phyloP scores from a whole-genome alignment of 2,329 filamentous ascomycete species.

The Teratosphaeria nubilosa region DNA sequence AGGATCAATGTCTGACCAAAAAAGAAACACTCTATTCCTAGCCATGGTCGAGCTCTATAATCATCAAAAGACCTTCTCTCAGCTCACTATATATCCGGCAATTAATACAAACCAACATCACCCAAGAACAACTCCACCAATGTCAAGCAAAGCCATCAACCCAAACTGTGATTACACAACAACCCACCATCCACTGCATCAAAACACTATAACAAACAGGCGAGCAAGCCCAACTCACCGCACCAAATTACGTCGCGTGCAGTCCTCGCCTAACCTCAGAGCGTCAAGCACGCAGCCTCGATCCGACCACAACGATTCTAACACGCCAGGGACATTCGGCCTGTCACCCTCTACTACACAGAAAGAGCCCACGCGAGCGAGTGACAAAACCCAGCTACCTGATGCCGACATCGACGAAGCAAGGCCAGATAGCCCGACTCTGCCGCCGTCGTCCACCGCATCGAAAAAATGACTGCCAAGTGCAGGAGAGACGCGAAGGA shows the following conservation, averaged over 20 bases:
- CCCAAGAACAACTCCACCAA: neutral
- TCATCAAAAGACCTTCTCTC: neutral
- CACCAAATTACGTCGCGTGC: neutral
- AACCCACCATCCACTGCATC: neutral
- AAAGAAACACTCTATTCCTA: neutral
- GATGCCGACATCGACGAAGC: neutral
- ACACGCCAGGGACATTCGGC: neutral
- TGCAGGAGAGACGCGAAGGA: too few relatives aligned
- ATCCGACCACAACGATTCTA: neutral
- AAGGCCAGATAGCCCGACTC: neutral
- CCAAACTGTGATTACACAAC: neutral
- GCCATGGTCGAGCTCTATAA: neutral
- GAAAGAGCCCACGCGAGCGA: neutral
- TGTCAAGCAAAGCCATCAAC: neutral
- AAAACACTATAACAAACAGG: neutral
- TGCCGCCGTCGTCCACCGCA: neutral
- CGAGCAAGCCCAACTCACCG: neutral
- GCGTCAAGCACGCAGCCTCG: neutral
- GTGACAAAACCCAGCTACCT: neutral
- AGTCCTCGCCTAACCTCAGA: neutral
- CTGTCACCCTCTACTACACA: too few relatives aligned
- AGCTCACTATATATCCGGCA: neutral
- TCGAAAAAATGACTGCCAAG: too few relatives aligned
- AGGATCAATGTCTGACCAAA: neutral
- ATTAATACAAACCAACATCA: neutral